These are phyloP conservation scores for Aspergillus neotritici DNA, from an alignment of 2,329 filamentous ascomycete species.

Conservation along the genomic window DNA sequence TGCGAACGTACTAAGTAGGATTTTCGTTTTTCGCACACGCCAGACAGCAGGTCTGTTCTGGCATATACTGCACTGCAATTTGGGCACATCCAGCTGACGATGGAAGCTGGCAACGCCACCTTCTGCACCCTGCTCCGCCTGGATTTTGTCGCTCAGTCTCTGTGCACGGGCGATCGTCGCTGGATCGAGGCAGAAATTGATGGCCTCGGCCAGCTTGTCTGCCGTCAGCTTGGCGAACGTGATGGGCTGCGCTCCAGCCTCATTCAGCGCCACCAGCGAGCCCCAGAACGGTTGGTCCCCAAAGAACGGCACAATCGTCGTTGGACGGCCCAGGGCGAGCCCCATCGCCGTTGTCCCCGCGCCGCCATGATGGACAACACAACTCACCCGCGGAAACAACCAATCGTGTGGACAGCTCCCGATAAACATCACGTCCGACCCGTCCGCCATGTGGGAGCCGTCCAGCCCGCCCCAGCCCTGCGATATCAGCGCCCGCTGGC, in stretches of 20 bases:
- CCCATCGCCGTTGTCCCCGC: conserved; percentile 80
- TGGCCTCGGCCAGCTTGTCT: conserved; percentile 59
- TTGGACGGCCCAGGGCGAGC: conserved; percentile 69
- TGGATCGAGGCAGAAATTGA: conserved; percentile 54
- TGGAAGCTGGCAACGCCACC: conserved; percentile 63
- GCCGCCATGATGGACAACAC: conserved; percentile 77
- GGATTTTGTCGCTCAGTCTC: conserved; percentile 58
- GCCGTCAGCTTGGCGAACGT: conserved; percentile 61
- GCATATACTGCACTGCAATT: conserved; percentile 61
- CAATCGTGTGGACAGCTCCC: conserved; percentile 82
- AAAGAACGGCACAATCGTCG: conserved; percentile 78
- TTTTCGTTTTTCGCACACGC: conserved; percentile 62
- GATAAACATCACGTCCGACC: conserved; percentile 67
- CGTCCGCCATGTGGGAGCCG: conserved; percentile 48
- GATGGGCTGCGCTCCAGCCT: conserved; percentile 64
- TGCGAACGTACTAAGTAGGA: conserved; percentile 64
- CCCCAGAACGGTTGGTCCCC: conserved; percentile 79
- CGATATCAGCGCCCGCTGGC: conserved; percentile 70
- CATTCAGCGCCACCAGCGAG: conserved; percentile 64
- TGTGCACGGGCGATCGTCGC: conserved; percentile 52
- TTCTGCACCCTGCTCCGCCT: conserved; percentile 58
- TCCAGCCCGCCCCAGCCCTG: conserved; percentile 82
- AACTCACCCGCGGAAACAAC: conserved; percentile 72
- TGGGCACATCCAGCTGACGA: conserved; percentile 57
- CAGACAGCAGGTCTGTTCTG: conserved; percentile 66